These are phyloP conservation scores for Phialocephala subalpina DNA, from an alignment of 2,329 filamentous ascomycete species.

Conservation along the genomic window DNA sequence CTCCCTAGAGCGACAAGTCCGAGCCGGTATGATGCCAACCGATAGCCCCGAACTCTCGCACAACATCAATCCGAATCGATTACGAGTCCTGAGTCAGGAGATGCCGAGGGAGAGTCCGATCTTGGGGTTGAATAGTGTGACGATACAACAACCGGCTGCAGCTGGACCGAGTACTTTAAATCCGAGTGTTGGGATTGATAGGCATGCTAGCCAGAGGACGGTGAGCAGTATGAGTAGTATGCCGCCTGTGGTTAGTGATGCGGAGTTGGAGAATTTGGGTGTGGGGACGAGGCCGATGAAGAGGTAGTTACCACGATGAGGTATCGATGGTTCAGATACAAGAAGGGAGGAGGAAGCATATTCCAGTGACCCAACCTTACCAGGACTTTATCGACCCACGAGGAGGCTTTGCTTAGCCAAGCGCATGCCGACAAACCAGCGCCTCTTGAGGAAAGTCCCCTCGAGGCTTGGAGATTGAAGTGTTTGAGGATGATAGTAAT, in stretches of 20 bases:
- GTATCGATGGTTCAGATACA: no score
- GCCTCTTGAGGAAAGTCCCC: no score
- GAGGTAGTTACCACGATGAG: neutral
- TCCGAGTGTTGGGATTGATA: conserved; percentile 12
- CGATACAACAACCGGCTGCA: conserved; percentile 4
- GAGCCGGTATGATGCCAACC: conserved; percentile 18
- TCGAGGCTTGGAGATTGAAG: no score
- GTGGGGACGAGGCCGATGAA: conserved; percentile 24
- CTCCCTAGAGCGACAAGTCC: conserved; percentile 25
- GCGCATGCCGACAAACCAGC: no score
- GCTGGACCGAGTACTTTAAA: neutral
- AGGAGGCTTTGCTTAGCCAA: no score
- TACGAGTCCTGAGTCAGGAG: conserved; percentile 19
- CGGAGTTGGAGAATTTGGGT: conserved; percentile 36
- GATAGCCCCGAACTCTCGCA: conserved; percentile 19
- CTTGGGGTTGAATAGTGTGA: conserved; percentile 17
- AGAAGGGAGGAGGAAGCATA: no score
- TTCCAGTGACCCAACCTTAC: no score
- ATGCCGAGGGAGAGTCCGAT: conserved; percentile 27
- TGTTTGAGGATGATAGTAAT: neutral
- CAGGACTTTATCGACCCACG: no score
- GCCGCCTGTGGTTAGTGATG: conserved; percentile 32
- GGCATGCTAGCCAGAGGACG: conserved; percentile 33
- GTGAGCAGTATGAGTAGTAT: conserved; percentile 32
- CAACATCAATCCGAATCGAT: conserved; percentile 14